A percentile compares a stretch with the other conserved stretches of the same genome.
Conservation (phyloP, 495 filamentous ascomycete species). For the Clavariopsis aquatica region DNA sequence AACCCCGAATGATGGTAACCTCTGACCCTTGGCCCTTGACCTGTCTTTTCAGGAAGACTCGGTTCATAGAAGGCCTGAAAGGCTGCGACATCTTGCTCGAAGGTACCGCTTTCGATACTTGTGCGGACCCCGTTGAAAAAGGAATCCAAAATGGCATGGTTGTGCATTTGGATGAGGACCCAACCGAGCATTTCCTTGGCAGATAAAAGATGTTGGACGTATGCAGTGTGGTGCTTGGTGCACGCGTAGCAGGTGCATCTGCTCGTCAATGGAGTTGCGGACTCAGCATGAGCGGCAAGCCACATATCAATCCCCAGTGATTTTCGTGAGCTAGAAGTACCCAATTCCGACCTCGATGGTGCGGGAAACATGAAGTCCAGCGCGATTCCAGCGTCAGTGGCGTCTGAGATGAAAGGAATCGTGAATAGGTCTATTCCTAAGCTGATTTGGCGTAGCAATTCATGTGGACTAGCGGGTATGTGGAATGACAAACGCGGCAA, state of each 20-base stretch:
- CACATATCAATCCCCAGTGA: constrained; percentile 78
- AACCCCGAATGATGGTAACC: constrained; percentile 16
- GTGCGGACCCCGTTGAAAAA: constrained; percentile 74
- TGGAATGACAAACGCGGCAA: constrained; percentile 75
- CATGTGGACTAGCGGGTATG: constrained; percentile 66
- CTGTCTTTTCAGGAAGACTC: constrained; percentile 69
- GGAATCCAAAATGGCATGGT: constrained; percentile 65
- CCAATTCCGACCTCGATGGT: neutral
- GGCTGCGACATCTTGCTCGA: constrained; percentile 56
- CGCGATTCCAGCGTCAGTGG: constrained; percentile 85
- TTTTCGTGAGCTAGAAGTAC: neutral
- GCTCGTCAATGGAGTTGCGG: constrained; percentile 58
- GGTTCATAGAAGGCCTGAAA: constrained; percentile 68
- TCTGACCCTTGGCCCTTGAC: constrained; percentile 66
- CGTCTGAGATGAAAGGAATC: constrained; percentile 67
- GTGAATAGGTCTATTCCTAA: constrained; percentile 80
- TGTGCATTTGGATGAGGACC: constrained; percentile 90
- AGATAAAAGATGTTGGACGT: constrained; percentile 77
- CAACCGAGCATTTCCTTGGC: constrained; percentile 97
- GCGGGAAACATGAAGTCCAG: constrained; percentile 74
- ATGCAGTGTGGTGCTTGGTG: constrained; percentile 79
- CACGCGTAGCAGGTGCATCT: constrained; percentile 83
- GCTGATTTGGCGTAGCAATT: constrained; percentile 68
- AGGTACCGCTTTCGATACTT: constrained; percentile 61
- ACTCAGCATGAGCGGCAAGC: constrained; percentile 56